A percentile compares a stretch with the other conserved stretches of the same genome.
Conservation (phyloP, 805 yeast species). For the Candida koratica region DNA sequence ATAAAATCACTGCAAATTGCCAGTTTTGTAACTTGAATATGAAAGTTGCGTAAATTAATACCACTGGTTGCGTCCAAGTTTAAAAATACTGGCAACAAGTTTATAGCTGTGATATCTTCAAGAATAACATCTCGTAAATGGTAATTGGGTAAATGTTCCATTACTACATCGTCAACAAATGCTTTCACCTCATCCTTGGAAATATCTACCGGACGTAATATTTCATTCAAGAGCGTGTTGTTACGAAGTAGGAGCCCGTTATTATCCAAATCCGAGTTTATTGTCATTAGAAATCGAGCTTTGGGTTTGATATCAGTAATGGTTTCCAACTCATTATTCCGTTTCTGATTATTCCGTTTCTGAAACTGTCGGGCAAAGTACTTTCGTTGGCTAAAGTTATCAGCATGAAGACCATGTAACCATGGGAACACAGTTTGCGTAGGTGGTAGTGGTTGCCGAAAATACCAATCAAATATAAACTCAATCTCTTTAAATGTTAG, state of each 20-base stretch:
- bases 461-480: slow-evolving; percentile 34
- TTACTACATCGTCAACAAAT: slow-evolving; percentile 17
- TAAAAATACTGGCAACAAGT: slow-evolving; percentile 49
- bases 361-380: slow-evolving; percentile 38
- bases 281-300: slow-evolving; percentile 40
- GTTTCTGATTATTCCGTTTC: slow-evolving; percentile 23
- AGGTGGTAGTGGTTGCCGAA: slow-evolving; percentile 48
- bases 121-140: slow-evolving; percentile 22
- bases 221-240: slow-evolving; percentile 50
- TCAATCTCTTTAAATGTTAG: slow-evolving; percentile 17
- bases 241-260: slow-evolving; percentile 42
- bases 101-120: slow-evolving; percentile 42
- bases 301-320: slow-evolving; percentile 8
- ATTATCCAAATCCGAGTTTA: slow-evolving; percentile 16
- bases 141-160: slow-evolving; percentile 15
- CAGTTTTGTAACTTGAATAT: slow-evolving; percentile 77
- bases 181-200: slow-evolving; percentile 33
- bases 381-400: slow-evolving; percentile 51
- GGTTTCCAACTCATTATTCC: neutral
- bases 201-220: slow-evolving; percentile 47
- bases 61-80: slow-evolving; percentile 68
- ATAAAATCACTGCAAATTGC: slow-evolving; percentile 71
- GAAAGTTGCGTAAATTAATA: slow-evolving; percentile 76
- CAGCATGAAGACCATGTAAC: slow-evolving; percentile 73
- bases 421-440: slow-evolving; percentile 79